These are phyloP conservation scores for Globisporangium middletonii DNA, from an alignment of 352 stramenopile genomes.

Conservation along the genomic window DNA sequence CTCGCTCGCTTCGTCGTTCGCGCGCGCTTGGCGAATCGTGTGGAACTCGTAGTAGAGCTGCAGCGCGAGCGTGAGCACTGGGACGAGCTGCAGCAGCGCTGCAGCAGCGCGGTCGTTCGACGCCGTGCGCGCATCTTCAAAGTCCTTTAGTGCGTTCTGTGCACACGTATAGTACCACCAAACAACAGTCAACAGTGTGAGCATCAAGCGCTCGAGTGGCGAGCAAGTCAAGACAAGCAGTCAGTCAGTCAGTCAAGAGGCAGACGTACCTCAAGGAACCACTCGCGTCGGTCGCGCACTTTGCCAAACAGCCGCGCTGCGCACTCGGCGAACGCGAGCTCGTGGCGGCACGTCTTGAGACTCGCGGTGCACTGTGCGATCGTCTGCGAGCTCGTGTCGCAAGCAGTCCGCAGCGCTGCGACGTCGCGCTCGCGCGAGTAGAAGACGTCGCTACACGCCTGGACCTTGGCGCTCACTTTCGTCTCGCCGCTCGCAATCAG, in stretches of 20 bases:
- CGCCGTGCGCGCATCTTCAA: constrained; percentile 18
- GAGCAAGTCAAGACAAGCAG: constrained; percentile 1
- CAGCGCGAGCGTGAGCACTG: constrained; percentile 36
- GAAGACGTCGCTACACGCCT: constrained; percentile 28
- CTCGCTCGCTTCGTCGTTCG: constrained; percentile 36
- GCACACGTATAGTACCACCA: not conserved
- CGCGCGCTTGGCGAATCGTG: constrained; percentile 39
- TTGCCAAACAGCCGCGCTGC: constrained; percentile 23
- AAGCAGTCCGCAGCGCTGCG: constrained; percentile 19
- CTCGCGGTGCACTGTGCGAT: constrained; percentile 23
- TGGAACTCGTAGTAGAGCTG: constrained; percentile 58
- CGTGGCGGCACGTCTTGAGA: constrained; percentile 19
- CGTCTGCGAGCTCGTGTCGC: constrained; percentile 12
- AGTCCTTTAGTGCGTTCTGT: constrained; percentile 13
- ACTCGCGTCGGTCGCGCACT: constrained; percentile 16
- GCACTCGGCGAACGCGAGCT: constrained; percentile 28
- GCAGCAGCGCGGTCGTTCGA: constrained; percentile 25
- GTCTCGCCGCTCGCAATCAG: constrained; percentile 23
- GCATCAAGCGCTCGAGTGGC: not conserved
- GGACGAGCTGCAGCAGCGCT: constrained; percentile 35
- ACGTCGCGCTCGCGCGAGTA: constrained; percentile 30
- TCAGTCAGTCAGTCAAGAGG: not conserved
- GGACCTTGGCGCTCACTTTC: constrained; percentile 24
- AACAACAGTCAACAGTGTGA: not conserved
- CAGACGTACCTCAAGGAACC: constrained; percentile 10